phyloP scores from a whole-genome alignment of 2,329 filamentous ascomycete species.

The Trichoderma sp. region DNA sequence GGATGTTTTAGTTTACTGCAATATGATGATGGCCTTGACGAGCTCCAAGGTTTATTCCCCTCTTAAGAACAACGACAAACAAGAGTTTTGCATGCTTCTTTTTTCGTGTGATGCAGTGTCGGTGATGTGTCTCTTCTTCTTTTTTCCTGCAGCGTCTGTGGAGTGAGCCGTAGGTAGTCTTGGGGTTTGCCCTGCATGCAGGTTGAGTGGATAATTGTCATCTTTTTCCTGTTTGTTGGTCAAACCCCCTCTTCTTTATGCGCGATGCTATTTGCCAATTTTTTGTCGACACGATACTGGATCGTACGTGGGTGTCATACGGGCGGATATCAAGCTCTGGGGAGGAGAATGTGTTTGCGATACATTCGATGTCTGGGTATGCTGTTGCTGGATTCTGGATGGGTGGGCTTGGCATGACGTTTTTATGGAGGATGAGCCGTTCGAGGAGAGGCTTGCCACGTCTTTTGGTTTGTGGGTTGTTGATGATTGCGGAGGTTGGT shows the following conservation, averaged over 20 bases:
- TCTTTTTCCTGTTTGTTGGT: neutral
- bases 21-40: conserved; percentile 29
- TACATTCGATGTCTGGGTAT: too few species aligned
- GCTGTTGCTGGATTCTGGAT: neutral
- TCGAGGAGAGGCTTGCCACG: neutral
- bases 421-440: neutral
- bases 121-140: neutral
- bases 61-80: neutral
- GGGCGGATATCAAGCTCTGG: neutral
- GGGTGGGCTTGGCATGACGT: conserved; percentile 6
- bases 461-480: neutral
- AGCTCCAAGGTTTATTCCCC: conserved; percentile 21
- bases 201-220: conserved; percentile 4
- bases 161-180: conserved; percentile 11
- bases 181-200: conserved; percentile 26
- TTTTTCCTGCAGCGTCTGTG: conserved; percentile 5
- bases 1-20: conserved; percentile 21
- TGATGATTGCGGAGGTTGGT: neutral
- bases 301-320: neutral
- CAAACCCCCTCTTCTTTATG: too few species aligned
- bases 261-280: neutral
- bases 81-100: neutral
- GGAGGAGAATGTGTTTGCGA: neutral
- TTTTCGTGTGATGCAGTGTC: neutral
- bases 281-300: neutral